Percentiles rank a stretch among this genome's conserved stretches.
phyloP scores from a whole-genome alignment of 1,284 basidiomycete genomes.

The Sutorius eximius region DNA sequence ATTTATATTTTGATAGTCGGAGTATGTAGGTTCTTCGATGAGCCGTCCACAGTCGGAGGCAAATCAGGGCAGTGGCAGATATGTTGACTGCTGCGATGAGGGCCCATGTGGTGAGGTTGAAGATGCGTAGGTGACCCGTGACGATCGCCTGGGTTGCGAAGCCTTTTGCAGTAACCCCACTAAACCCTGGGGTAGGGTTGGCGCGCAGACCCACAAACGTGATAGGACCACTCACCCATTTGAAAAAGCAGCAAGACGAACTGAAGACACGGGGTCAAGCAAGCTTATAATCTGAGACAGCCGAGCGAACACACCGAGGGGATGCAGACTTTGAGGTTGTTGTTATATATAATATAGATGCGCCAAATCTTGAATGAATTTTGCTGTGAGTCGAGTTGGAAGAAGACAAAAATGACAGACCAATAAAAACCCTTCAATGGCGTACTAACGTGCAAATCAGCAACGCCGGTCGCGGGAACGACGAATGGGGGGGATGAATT shows the following conservation, averaged over 20 bases:
- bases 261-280: slow-evolving; percentile 4
- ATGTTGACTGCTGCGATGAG: slow-evolving; percentile 20
- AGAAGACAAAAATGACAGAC: slow-evolving; percentile 5
- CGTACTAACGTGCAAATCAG: slow-evolving; percentile 4
- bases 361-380: slow-evolving; percentile 24
- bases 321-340: slow-evolving; percentile 16
- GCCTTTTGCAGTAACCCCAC: slow-evolving; percentile 11
- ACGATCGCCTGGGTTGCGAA: neutral
- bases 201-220: too few species aligned
- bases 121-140: neutral
- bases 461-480: neutral
- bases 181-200: slow-evolving; percentile 3
- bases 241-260: slow-evolving; percentile 16
- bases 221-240: slow-evolving; percentile 9
- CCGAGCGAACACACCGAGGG: slow-evolving; percentile 17
- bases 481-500: neutral
- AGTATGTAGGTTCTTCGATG: neutral
- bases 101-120: slow-evolving; percentile 16
- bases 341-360: slow-evolving; percentile 17
- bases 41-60: slow-evolving; percentile 20
- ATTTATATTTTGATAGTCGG: slow-evolving; percentile 15
- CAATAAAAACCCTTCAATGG: slow-evolving; percentile 20
- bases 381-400: neutral
- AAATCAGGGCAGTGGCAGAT: slow-evolving; percentile 20
- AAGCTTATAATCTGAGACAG: neutral